Evolutionary conservation across 192 early-diverging fungal genomes (phyloP).

Genomic region (Paraglomus occultum): DNA sequence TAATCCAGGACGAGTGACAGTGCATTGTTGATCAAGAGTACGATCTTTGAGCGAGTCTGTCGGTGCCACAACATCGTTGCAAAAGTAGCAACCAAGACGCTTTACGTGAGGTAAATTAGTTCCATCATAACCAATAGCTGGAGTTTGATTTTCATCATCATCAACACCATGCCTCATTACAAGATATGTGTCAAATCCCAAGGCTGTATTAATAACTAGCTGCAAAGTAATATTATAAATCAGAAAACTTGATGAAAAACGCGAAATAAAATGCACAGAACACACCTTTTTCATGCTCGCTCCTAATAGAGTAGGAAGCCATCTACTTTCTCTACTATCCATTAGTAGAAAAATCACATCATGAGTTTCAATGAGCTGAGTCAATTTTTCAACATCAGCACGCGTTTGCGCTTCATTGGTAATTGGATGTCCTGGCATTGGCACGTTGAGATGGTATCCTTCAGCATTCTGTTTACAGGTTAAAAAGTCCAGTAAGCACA

Average conservation of each 20-base stretch:
- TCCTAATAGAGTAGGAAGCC: slow-evolving; percentile 90
- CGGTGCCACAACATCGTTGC: slow-evolving; percentile 98
- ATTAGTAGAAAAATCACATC: slow-evolving; percentile 91
- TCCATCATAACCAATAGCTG: slow-evolving; percentile 5
- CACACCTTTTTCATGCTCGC: slow-evolving; percentile 59
- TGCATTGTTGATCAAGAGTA: slow-evolving; percentile 97
- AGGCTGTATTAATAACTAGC: slow-evolving; percentile 89
- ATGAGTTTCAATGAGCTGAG: slow-evolving; percentile 66
- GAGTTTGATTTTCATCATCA: slow-evolving; percentile 26
- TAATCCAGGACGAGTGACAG: slow-evolving; percentile 95
- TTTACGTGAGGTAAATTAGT: slow-evolving; percentile 12
- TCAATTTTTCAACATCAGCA: slow-evolving; percentile 54
- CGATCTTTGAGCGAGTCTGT: slow-evolving; percentile 90
- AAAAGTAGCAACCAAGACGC: slow-evolving; percentile 93
- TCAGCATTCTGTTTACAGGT: slow-evolving; percentile 50
- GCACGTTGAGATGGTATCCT: slow-evolving; percentile 75
- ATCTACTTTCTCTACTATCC: slow-evolving; percentile 93
- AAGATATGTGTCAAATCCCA: slow-evolving; percentile 94
- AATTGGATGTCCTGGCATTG: slow-evolving; percentile 95
- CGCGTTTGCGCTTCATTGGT: slow-evolving; percentile 40
- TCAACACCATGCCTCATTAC: slow-evolving; percentile 93
- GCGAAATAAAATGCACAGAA: neutral
- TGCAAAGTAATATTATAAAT: slow-evolving; percentile 28
- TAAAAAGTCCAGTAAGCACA: neutral
- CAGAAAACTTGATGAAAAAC: neutral